Conservation (phyloP, 2,329 filamentous ascomycete genomes). For the Neobulgaria alba region DNA sequence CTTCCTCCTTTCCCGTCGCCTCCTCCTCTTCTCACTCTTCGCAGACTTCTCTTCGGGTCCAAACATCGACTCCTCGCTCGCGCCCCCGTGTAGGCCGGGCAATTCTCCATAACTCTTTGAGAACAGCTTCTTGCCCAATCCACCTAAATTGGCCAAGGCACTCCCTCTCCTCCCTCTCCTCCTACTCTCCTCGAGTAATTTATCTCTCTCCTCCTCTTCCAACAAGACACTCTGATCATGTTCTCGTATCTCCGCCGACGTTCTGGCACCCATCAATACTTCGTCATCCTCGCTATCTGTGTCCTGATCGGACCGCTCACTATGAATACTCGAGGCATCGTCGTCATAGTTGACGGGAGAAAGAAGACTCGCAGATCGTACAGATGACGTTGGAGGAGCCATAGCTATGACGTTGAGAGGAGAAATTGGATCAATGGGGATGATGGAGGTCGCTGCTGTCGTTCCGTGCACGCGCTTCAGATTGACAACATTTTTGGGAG, state of each 20-base stretch:
- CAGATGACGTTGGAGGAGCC: background rate
- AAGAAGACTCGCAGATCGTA: conserved; percentile 17
- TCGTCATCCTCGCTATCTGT: conserved; percentile 71
- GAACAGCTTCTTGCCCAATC: conserved; percentile 34
- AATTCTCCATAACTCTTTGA: conserved; percentile 22
- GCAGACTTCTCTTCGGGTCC: conserved; percentile 2
- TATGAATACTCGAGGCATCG: conserved; percentile 58
- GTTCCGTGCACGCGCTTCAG: too few relatives aligned
- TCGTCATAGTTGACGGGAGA: conserved; percentile 26
- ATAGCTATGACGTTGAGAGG: background rate
- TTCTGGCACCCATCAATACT: conserved; percentile 55
- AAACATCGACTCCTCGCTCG: conserved; percentile 3
- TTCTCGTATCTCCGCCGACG: conserved; percentile 59
- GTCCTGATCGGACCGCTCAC: conserved; percentile 58
- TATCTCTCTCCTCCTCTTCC: conserved; percentile 66
- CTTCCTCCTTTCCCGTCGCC: conserved; percentile 38
- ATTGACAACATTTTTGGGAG: background rate
- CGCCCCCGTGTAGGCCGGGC: conserved; percentile 14
- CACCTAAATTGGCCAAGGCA: conserved; percentile 21
- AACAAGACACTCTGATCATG: conserved; percentile 64
- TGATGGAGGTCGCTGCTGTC: background rate
- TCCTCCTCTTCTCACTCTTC: conserved; percentile 35
- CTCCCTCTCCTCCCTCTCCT: conserved; percentile 33
- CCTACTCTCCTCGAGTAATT: conserved; percentile 46
- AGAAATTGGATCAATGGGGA: background rate